Percentiles rank a stretch among this genome's conserved stretches.
phyloP scores from a whole-genome alignment of 164 flowering plant genomes.

The Malania oleifera region DNA sequence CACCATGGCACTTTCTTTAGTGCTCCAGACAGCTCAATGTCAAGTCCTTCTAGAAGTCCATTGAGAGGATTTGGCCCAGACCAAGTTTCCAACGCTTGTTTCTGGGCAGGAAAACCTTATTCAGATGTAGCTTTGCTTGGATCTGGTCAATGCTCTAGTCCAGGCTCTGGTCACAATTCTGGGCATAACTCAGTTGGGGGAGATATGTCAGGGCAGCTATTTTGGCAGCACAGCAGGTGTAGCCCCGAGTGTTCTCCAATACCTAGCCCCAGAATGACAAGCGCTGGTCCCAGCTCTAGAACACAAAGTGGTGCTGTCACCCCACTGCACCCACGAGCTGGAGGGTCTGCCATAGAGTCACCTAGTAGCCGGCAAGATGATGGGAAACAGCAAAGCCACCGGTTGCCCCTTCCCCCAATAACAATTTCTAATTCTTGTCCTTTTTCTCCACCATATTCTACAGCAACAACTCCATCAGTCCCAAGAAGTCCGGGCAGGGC shows the following conservation, averaged over 20 bases:
- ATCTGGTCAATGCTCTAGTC: constrained; percentile 90
- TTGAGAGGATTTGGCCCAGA: constrained; percentile 55
- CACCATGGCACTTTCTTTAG: too few species aligned
- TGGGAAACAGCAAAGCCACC: constrained; percentile 37
- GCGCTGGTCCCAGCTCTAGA: constrained; percentile 71
- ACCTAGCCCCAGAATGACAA: constrained; percentile 54
- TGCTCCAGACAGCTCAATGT: too few species aligned
- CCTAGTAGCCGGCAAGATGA: constrained; percentile 31
- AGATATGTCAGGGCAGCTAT: constrained; percentile 37
- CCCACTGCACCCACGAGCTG: constrained; percentile 40
- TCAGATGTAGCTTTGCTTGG: constrained; percentile 60
- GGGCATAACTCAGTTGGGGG: constrained; percentile 48
- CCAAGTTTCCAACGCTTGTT: constrained; percentile 45
- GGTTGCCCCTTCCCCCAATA: constrained; percentile 47
- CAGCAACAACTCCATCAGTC: constrained; percentile 31
- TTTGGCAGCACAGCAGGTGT: constrained; percentile 46
- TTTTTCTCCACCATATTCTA: constrained; percentile 27
- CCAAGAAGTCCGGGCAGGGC: constrained; percentile 41
- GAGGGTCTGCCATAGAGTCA: constrained; percentile 23
- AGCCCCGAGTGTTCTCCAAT: constrained; percentile 54
- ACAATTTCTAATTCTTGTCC: constrained; percentile 26
- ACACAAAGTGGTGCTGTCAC: constrained; percentile 69
- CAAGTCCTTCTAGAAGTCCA: constrained; percentile 51
- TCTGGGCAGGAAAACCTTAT: constrained; percentile 58
- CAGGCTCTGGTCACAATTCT: constrained; percentile 38